phyloP scores from a whole-genome alignment of 2,329 filamentous ascomycete genomes.

The Penicillium sclerotiorum region DNA sequence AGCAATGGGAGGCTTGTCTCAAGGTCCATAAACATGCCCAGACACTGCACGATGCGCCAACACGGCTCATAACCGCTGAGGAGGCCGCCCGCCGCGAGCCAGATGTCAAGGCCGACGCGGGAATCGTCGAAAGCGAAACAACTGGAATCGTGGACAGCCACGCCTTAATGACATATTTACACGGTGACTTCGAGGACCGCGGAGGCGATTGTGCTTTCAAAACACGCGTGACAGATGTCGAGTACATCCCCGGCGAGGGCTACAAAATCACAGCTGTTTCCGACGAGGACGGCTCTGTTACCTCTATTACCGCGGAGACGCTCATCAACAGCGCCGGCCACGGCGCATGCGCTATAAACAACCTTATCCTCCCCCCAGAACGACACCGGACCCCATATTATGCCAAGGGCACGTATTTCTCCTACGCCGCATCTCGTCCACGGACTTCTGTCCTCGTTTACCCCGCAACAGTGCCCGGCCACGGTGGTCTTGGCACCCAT shows the following conservation, averaged over 20 bases:
- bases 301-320: conserved; percentile 70
- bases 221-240: conserved; percentile 65
- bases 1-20: conserved; percentile 64
- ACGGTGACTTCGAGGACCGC: conserved; percentile 72
- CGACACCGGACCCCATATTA: conserved; percentile 68
- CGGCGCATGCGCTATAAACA: conserved; percentile 73
- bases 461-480: conserved; percentile 79
- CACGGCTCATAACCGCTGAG: conserved; percentile 65
- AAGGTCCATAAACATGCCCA: conserved; percentile 58
- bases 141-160: conserved; percentile 94
- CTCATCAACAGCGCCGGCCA: conserved; percentile 87
- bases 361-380: conserved; percentile 67
- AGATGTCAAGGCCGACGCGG: conserved; percentile 69
- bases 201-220: conserved; percentile 75
- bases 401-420: conserved; percentile 96
- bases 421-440: conserved; percentile 69
- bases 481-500: conserved; percentile 89
- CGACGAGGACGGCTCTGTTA: conserved; percentile 41
- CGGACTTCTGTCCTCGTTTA: conserved; percentile 77
- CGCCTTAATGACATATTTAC: conserved; percentile 76
- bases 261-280: conserved; percentile 67
- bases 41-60: conserved; percentile 63
- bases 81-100: conserved; percentile 72
- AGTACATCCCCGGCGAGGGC: conserved; percentile 61
- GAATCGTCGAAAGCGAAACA: conserved; percentile 78